Base-by-base conservation (phyloP, 192 early-diverging fungal species). In the Umbelopsis isabellina region DNA sequence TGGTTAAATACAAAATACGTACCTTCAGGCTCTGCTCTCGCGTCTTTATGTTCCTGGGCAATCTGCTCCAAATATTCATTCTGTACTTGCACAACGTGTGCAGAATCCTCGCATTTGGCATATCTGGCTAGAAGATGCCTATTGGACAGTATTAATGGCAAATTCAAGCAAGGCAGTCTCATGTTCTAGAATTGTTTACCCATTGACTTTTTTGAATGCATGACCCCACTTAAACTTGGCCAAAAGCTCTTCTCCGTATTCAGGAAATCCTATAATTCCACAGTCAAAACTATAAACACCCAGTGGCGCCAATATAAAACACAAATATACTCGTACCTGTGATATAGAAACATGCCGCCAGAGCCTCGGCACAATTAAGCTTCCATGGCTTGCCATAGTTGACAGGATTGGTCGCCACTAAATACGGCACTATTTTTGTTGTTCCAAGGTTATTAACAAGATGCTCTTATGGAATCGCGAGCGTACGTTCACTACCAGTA, bases 331-430 rank as follows among this genome's bases (percentile, higher is more conserved):
- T 20, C 58, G 11, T 81, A 71, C 92, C 97, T 20, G 89, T 89
- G 44, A 99, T 95, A 72, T 91, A 97, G 68, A 96, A 94, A 37
- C 89, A 88, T 0, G 96, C 98, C 12, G 98, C 98, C 72, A 98
- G 85, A 1, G 98, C 98, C 77, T 99, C 98, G 16, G 90, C 98
- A 81, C 96, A 98, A 79, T 98, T 99, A 68, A 99, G 83, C 65
- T 94, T 93, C 89, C 90, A 95, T 20, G 97, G 96, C 66, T 88
- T 89, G 23, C 98, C 98, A 80, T 99, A 98, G 78, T 99, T 99
- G 52, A 97, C 95, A 4, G 95, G 94, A 74, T 99, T 99, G 3
- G 96, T 91, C 0, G 98, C 98, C 11, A 98, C 89, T 65, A 99
- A 82, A 65, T 95, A 98, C 1, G 98, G 98, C 49, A 99, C 88